These are phyloP conservation scores for Thielaviopsis euricoi DNA, from an alignment of 2,329 filamentous ascomycete genomes.

Conservation along the genomic window DNA sequence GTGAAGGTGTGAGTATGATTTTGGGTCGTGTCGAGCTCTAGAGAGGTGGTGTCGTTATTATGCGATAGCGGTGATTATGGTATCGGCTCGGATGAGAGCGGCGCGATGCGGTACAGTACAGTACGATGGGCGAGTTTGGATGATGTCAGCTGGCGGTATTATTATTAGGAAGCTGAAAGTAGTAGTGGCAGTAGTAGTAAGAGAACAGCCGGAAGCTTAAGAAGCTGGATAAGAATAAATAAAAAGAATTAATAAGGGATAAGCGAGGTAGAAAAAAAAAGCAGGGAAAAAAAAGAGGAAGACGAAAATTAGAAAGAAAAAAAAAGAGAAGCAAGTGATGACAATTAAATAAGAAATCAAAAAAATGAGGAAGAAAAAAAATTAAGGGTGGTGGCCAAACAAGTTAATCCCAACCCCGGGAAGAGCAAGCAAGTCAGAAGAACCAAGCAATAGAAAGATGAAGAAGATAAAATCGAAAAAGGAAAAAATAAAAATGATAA, in stretches of 20 bases:
- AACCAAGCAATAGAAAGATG: not conserved
- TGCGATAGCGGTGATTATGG: not conserved
- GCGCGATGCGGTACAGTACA: not conserved
- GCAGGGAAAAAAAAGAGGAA: not conserved
- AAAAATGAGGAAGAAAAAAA: not conserved
- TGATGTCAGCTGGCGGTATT: not conserved
- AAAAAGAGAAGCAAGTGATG: not conserved
- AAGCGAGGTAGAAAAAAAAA: not conserved
- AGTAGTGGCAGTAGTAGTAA: not conserved
- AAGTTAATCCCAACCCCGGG: not conserved
- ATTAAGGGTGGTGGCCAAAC: not conserved
- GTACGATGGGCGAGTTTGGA: not conserved
- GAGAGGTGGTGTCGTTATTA: not conserved
- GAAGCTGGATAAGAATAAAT: not conserved
- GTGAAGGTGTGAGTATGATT: slow-evolving; percentile 1
- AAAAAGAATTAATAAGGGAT: not conserved
- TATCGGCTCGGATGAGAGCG: too few relatives aligned
- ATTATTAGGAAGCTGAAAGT: too few relatives aligned
- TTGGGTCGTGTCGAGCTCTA: not conserved
- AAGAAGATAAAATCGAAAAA: not conserved
- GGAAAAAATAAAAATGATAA: not conserved
- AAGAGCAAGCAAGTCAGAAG: not conserved
- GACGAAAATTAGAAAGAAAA: not conserved
- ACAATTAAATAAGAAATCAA: not conserved
- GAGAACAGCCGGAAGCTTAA: not conserved